Conservation (phyloP, 2,329 filamentous ascomycete species). For the Coniochaeta sp. region DNA sequence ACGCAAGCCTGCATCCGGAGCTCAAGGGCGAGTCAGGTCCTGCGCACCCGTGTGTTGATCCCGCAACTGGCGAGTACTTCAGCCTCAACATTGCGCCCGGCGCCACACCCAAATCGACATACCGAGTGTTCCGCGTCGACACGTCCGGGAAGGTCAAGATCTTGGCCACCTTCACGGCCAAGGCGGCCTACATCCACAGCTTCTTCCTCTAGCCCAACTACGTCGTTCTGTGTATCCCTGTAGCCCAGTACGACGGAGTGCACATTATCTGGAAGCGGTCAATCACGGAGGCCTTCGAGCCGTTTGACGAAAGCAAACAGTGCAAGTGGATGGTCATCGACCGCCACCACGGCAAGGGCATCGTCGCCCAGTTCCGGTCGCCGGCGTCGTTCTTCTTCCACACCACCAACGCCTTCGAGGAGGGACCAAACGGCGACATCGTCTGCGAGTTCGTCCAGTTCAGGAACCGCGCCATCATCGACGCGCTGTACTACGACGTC, state of each 20-base stretch:
- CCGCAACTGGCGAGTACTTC: slow-evolving; percentile 65
- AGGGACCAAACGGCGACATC: slow-evolving; percentile 38
- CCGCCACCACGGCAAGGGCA: slow-evolving; percentile 50
- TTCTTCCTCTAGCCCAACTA: slow-evolving; percentile 67
- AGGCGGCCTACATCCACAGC: slow-evolving; percentile 73
- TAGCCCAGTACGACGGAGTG: slow-evolving; percentile 54
- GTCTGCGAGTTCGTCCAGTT: slow-evolving; percentile 61
- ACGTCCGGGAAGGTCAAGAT: slow-evolving; percentile 60
- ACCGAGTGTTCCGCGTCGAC: slow-evolving; percentile 62
- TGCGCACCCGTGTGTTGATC: slow-evolving; percentile 67
- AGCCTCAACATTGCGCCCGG: slow-evolving; percentile 75
- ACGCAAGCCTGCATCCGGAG: slow-evolving; percentile 57
- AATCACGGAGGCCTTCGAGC: slow-evolving; percentile 58
- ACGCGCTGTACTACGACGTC: slow-evolving; percentile 63
- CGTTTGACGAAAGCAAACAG: slow-evolving; percentile 48
- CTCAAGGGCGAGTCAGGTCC: slow-evolving; percentile 61
- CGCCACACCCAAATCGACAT: slow-evolving; percentile 43
- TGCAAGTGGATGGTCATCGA: slow-evolving; percentile 72
- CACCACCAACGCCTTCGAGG: slow-evolving; percentile 69
- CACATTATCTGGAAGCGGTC: slow-evolving; percentile 59
- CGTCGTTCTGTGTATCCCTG: slow-evolving; percentile 68
- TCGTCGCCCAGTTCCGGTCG: slow-evolving; percentile 64
- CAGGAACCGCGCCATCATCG: slow-evolving; percentile 58
- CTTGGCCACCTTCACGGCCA: slow-evolving; percentile 58
- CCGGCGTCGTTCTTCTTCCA: slow-evolving; percentile 74